phyloP scores from a whole-genome alignment of 805 yeast genomes.

The Komagataella kurtzmanii region DNA sequence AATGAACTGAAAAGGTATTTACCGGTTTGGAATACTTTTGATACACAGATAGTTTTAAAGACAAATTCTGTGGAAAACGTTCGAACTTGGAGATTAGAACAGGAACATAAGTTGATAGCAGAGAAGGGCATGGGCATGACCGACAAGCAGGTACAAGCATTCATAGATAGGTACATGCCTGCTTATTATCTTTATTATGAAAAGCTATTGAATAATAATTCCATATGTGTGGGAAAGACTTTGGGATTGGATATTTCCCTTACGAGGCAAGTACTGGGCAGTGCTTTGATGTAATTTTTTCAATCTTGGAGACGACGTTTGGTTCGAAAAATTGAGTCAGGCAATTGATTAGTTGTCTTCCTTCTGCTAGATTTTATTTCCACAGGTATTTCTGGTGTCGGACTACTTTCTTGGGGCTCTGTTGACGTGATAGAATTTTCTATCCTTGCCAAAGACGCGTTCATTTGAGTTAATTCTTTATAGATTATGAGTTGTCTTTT shows the following conservation, averaged over 20 bases:
- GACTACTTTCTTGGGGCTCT: neutral
- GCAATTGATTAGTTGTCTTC: neutral
- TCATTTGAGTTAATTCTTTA: neutral
- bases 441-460: neutral
- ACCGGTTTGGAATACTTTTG: constrained; percentile 41
- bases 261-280: neutral
- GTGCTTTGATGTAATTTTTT: too few species aligned
- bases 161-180: constrained; percentile 82
- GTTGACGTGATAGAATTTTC: neutral
- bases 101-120: constrained; percentile 48
- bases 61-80: constrained; percentile 52
- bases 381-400: neutral
- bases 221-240: neutral
- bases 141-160: constrained; percentile 48
- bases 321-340: neutral
- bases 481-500: neutral
- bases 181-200: constrained; percentile 60
- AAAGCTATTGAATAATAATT: constrained; percentile 14
- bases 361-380: neutral
- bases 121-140: constrained; percentile 67
- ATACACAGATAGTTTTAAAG: constrained; percentile 46
- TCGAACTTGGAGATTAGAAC: constrained; percentile 67
- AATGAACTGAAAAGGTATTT: constrained; percentile 34
- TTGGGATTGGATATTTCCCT: neutral
- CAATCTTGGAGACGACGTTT: neutral